Percentiles rank a stretch among this genome's conserved stretches.
phyloP scores from a whole-genome alignment of 75 land plant genomes.

The Chamaecyparis obtusa region DNA sequence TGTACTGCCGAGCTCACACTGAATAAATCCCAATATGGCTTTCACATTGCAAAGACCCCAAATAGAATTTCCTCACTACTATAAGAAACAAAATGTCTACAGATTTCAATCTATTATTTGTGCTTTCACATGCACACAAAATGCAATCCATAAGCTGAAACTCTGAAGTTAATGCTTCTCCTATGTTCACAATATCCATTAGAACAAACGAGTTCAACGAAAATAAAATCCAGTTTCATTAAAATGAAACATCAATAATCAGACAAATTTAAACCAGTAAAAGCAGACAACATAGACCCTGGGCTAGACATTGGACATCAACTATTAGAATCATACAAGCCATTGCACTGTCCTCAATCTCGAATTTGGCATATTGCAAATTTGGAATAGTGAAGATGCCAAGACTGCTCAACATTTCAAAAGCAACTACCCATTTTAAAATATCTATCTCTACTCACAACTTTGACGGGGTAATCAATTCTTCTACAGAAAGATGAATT shows the following conservation, averaged over 20 bases:
- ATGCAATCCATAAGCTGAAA: neutral
- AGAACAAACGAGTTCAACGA: neutral
- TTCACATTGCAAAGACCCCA: neutral
- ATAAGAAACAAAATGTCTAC: no score
- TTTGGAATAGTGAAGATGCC: neutral
- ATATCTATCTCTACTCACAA: no score
- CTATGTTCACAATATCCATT: neutral
- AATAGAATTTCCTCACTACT: neutral
- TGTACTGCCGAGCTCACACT: neutral
- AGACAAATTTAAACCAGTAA: no score
- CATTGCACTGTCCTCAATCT: neutral
- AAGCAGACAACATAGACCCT: neutral
- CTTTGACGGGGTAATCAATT: neutral
- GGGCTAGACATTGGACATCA: neutral
- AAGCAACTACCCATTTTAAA: no score
- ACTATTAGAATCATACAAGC: neutral
- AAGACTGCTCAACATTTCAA: neutral
- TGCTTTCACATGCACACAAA: no score
- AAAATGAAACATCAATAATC: neutral
- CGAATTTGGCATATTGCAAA: neutral
- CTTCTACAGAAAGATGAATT: neutral
- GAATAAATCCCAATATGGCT: neutral
- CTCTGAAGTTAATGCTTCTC: neutral
- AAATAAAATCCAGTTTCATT: neutral
- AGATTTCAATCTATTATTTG: no score